Conservation (phyloP, 345 rosid genomes). For the Populus ilicifolia region DNA sequence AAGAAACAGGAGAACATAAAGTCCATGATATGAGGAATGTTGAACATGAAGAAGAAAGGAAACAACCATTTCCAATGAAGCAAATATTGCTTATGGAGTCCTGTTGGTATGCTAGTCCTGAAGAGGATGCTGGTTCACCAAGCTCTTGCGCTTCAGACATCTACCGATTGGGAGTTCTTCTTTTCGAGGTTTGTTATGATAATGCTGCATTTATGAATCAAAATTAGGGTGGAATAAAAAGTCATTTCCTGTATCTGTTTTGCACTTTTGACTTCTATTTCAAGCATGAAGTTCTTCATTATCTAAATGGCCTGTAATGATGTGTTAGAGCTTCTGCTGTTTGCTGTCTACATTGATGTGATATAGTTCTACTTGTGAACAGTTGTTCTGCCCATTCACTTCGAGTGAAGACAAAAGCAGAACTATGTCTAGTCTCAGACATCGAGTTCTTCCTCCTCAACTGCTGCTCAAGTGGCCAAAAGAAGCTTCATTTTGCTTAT, state of each 20-base stretch:
- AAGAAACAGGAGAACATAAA: slow-evolving; percentile 42
- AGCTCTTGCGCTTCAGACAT: slow-evolving; percentile 82
- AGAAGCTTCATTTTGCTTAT: slow-evolving; percentile 92
- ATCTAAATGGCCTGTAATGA: neutral
- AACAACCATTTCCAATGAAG: slow-evolving; percentile 81
- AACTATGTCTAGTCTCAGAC: slow-evolving; percentile 91
- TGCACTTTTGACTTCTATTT: neutral
- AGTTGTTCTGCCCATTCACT: slow-evolving; percentile 66
- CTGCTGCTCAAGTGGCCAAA: slow-evolving; percentile 79
- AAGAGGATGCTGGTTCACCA: slow-evolving; percentile 60
- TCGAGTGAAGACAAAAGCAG: slow-evolving; percentile 69
- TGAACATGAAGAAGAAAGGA: slow-evolving; percentile 54
- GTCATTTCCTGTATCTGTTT: neutral
- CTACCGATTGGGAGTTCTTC: slow-evolving; percentile 80
- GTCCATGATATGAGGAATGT: slow-evolving; percentile 27
- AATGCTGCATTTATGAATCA: neutral
- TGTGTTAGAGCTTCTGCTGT: slow-evolving; percentile 11
- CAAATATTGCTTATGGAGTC: slow-evolving; percentile 75
- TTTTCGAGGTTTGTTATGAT: slow-evolving; percentile 67
- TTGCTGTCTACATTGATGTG: slow-evolving; percentile 25
- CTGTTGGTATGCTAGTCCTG: slow-evolving; percentile 83
- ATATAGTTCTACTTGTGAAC: slow-evolving; percentile 26
- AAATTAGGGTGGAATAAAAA: neutral
- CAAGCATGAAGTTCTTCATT: neutral
- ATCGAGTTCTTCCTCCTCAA: slow-evolving; percentile 94